Base-by-base conservation (phyloP, 2,329 filamentous ascomycete species). In the Beauveria sp. region DNA sequence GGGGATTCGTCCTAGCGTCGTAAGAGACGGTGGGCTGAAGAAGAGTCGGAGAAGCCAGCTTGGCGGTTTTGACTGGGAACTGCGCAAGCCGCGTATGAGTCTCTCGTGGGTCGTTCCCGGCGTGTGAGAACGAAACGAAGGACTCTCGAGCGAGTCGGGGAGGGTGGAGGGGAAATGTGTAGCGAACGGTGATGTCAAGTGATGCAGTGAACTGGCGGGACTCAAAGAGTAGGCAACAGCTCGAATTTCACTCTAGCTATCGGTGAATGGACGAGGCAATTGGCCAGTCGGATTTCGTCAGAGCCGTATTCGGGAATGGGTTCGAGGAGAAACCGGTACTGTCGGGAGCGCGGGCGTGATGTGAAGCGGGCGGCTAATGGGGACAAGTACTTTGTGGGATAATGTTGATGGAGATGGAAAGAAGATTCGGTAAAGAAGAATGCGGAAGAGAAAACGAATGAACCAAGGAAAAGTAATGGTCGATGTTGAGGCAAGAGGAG, bases 21-120 rank as follows among this genome's bases (percentile, higher is more conserved):
- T 95, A 96, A 77, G 91, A 92, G 82, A 95, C 88, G 81, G 90
- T 91, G 75, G 91, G 90, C 76, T 90, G 88, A 72, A 96, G 85
- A 72, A 96, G 83, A 77, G 95, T 82, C 80, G 84, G 88, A 75
- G 93, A 90, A 87, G 92, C 93, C 91, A 96, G 87, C 81, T 96
- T 96, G 90, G 88, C 90, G 91, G 91, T 93, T 78, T 89, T 90
- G 79, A 73, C 63, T 34, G 28, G 34, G 38, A 24, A 45, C 53
- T 55, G 59, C 59, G 59, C 51, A 49, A 54, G 28, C 28, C 49
- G 40, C 58, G 10, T 26, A 46, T n/a, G 18, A 53, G 40, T 16
- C 6, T 51, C 43, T 60, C 58, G 49, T 24, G 40, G 18, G 28
- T 14, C 5, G 58, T 60, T 30, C 30, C 51, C 28, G 55, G 9